Base-by-base conservation (phyloP, 768 basidiomycete genomes). In the Rhodotorula diobovata region DNA sequence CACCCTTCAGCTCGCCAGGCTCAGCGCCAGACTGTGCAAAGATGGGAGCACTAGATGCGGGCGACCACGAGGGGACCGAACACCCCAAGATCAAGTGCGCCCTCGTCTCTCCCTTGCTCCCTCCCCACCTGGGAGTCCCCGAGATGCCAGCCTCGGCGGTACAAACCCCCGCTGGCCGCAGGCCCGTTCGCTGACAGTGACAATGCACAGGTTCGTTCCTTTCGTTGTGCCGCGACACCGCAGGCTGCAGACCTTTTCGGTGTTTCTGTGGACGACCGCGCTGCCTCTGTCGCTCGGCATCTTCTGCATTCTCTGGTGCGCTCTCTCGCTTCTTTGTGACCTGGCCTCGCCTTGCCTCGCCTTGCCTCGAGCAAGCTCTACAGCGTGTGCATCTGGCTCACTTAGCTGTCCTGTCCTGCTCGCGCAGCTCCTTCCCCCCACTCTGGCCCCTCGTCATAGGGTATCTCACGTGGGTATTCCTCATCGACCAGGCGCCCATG, bases 261-360 rank as follows among this genome's bases (percentile, higher is more conserved):
- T 98, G 57, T 90, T 93, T 25, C 74, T 87, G 62, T 95, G 91
- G 92, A 90, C 90, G 39, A 86, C 89, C n/a, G 82, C 88, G 80
- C 87, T 96, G 63, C 85, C 90, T 6, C 83, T 89, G 66, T 85
- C 85, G 30, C 80, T 86, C 23, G 85, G 85, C 74, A 62, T 85
- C 54, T 96, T 93, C 82, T 83, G 95, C 45, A 78, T 90, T n/a
- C 83, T 93, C 56, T 89, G 90, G 94, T 93, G 77, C 78, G 89
- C 20, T 18, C 25, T 15, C 67, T 7, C 41, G 7, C 59, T 34
- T 28, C 54, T 34, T 34, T 55, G 66, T 34, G 45, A 23, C 23
- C 25, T 4, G n/a, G n/a, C n/a, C n/a, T n/a, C n/a, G n/a, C n/a
- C n/a, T n/a, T n/a, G n/a, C n/a, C n/a, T n/a, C n/a, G n/a, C n/a